phyloP scores from a whole-genome alignment of 1,139 yeast species.

The Saccharomyces pastorianus region DNA sequence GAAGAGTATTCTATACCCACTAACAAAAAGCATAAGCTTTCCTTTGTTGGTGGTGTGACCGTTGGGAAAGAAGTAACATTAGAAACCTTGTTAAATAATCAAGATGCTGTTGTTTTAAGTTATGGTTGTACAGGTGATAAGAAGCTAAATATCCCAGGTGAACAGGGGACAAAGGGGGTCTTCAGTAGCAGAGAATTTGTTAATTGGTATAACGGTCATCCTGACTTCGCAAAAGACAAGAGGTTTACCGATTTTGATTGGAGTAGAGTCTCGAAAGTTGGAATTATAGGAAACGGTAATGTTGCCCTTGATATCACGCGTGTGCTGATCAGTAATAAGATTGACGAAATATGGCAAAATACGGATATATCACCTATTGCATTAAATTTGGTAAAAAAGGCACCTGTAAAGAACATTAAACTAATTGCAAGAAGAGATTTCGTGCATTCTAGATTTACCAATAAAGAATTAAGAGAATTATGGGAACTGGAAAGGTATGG shows the following conservation, averaged over 20 bases:
- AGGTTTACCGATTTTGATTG: slow-evolving; percentile 37
- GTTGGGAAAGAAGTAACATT: slow-evolving; percentile 56
- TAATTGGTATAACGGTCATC: slow-evolving; percentile 94
- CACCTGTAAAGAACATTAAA: slow-evolving; percentile 53
- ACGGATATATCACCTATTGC: slow-evolving; percentile 75
- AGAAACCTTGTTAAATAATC: slow-evolving; percentile 42
- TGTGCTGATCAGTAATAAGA: slow-evolving; percentile 53
- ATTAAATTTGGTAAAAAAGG: slow-evolving; percentile 41
- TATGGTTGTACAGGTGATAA: slow-evolving; percentile 76
- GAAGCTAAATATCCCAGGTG: slow-evolving; percentile 52
- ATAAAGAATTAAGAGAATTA: slow-evolving; percentile 83
- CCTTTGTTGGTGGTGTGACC: slow-evolving; percentile 68
- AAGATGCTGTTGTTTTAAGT: slow-evolving; percentile 68
- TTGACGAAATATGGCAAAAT: slow-evolving; percentile 44
- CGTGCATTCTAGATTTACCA: slow-evolving; percentile 78
- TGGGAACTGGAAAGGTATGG: slow-evolving; percentile 52
- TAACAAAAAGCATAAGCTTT: slow-evolving; percentile 35
- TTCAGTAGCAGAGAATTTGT: slow-evolving; percentile 80
- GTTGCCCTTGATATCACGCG: slow-evolving; percentile 94
- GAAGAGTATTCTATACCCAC: slow-evolving; percentile 17
- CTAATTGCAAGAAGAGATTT: slow-evolving; percentile 84
- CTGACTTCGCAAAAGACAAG: slow-evolving; percentile 35
- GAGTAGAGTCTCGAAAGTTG: slow-evolving; percentile 53
- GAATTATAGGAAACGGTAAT: slow-evolving; percentile 92
- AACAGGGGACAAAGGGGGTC: slow-evolving; percentile 49